Evolutionary conservation across 257 asterid species (phyloP), one percentile per base, ranked within the genome.

Genomic region (Paraleonurus japonicus): DNA sequence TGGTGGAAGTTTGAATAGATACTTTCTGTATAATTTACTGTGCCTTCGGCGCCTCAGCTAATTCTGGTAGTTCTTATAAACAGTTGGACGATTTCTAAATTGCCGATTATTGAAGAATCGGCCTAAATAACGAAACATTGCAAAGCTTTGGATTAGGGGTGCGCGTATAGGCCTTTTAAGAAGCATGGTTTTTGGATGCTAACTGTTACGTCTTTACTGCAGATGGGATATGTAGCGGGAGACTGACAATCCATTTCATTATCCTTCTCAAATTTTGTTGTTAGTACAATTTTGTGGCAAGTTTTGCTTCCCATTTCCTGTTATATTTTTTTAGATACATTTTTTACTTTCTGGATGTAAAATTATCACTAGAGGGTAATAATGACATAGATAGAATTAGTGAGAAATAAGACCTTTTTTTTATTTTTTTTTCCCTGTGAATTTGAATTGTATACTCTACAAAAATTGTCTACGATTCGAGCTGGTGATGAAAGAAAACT

Each of bases 161-260:
- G 16, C 22, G 23, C 22, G 1, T 16, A 48, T 48, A 19, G 28
- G 60, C 15, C 60, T 53, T 20, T 7, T 53, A 53, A 17, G 60
- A 26, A 27, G 37, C 37, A 33, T 12, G 53, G 28, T 3, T 13
- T 35, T 3, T 37, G 70, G 74, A 48, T 60, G 45, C 76, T 57
- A 26, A 57, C 57, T 24, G 41, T 39, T 51, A 16, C 61, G 19
- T 66, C 53, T 55, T 26, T 47, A 27, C 7, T 74, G 81, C 82
- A 81, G 82, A 69, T 61, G 23, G 68, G 26, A 55, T 55, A 26
- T 16, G 68, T 43, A 55, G 15, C 63, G 71, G 65, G 65, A 20
- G 26, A 7, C 60, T 27, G 43, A 45, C 17, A 35, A 53, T 64
- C 28, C 7, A 24, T 16, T 55, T 57, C 45, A 9, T 60, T 32